Base-by-base conservation (phyloP, 1,139 yeast species). In the Zygotorulaspora mrakii region DNA sequence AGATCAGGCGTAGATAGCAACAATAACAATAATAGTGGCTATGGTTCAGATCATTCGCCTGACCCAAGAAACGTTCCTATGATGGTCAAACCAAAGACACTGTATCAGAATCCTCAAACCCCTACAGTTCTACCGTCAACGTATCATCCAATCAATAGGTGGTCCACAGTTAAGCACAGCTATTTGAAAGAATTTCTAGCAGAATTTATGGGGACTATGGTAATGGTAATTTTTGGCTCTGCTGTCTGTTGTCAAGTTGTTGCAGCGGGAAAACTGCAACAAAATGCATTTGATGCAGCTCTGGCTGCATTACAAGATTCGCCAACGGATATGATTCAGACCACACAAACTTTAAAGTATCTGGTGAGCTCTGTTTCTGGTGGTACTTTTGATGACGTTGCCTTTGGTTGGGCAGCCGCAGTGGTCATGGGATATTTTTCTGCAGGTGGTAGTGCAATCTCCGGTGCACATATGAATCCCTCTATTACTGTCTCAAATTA, bases 401-500 rank as follows among this genome's bases (percentile, higher is more conserved):
- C 71, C 6, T 55, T 71, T 42, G 66, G 70, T 18, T 73, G 77
- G 77, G 78, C 74, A 33, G 64, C 71, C 27, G 77, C 75, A 2
- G 76, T 71, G 40, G 69, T 70, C 52, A 54, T 73, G 53, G 77
- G 77, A 50, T 70, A 62, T 51, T 56, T 58, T 39, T 56, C 60
- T 13, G 64, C 71, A 31, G 74, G 73, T 36, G 72, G 73, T 45
- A 52, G 62, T 47, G 63, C 66, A 10, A 57, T 68, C 37, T 68
- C 73, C 31, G 73, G 73, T 52, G 74, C 68, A 13, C 74, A 69
- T 53, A 47, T 69, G 45, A 69, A 69, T 49, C 72, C 73, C 8
- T 68, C 71, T 37, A 65, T 68, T 30, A 68, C 73, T 1, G 33
- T 69, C 10, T 53, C 67, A 10, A 61, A 67, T 50, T 70, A 66